Evolutionary conservation across 768 basidiomycete species (phyloP), one percentile per base, ranked within the genome.

Genomic region (Boletellus sp.): DNA sequence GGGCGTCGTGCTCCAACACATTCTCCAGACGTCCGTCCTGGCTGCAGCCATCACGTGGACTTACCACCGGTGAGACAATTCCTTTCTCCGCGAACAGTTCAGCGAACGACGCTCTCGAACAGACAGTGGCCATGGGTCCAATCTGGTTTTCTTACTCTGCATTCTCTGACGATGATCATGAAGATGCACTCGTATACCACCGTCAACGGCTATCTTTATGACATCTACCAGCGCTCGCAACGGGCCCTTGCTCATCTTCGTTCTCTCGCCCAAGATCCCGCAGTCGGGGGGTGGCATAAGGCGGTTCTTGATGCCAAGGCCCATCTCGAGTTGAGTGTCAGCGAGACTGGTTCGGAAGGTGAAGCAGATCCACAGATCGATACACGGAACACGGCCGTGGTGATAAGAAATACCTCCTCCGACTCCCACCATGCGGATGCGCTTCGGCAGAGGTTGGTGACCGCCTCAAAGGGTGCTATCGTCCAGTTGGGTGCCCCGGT

Each of bases 121-220:
- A 89, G 93, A 44, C 79, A 93, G 59, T 97, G 94, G 94, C 93
- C 92, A 32, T 97, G 94, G 94, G 94, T 97, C 6, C 94, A 97
- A 64, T 90, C 88, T 6, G 93, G 91, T 6, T 94, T 88, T 67
- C 72, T 94, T 42, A 94, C 88, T 1, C 68, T 93, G 42, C 94
- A 97, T 64, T 83, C 88, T 9, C 73, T 98, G 19, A 90, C 85
- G 51, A 85, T 94, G 84, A 79, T 93, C 58, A 94, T 94, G 91
- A 90, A 96, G 71, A 86, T 95, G 77, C 94, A 99, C 67, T 96
- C 93, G 5, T 99, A 97, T 69, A 80, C 89, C 66, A 78, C 85
- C 19, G 79, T 87, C 37, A 97, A 97, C 62, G 92, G 95, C 6
- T 83, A 90, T 58, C 81, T 96, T 19, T 80, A 87, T 51, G 65